Percentiles rank a stretch among this genome's conserved stretches.
phyloP scores from a whole-genome alignment of 352 stramenopile species.

The Phytophthora hibernalis region DNA sequence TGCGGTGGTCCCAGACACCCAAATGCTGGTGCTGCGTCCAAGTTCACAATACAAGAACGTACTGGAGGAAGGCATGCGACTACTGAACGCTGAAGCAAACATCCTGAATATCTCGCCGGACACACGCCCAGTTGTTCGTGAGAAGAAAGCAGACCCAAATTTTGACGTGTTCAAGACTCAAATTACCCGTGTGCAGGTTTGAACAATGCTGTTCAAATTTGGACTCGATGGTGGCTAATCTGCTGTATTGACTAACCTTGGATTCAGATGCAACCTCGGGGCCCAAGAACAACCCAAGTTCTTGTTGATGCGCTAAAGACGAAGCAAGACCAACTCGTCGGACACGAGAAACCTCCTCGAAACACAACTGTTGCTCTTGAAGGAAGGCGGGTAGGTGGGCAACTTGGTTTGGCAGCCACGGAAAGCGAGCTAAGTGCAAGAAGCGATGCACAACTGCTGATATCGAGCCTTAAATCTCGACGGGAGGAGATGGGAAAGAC shows the following conservation, averaged over 20 bases:
- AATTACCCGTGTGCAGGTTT: constrained; percentile 84
- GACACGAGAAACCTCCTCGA: constrained; percentile 62
- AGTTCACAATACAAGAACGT: constrained; percentile 28
- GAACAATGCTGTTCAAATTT: background rate
- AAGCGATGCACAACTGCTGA: constrained; percentile 73
- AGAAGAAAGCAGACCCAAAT: constrained; percentile 40
- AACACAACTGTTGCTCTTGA: constrained; percentile 68
- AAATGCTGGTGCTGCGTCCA: constrained; percentile 53
- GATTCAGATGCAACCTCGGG: constrained; percentile 78
- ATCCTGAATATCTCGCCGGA: constrained; percentile 68
- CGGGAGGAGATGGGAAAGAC: constrained; percentile 80
- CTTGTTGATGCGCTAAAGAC: constrained; percentile 77
- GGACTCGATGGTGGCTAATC: background rate
- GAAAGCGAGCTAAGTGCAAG: constrained; percentile 45
- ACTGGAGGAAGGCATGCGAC: constrained; percentile 59
- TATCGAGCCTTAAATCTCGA: constrained; percentile 77
- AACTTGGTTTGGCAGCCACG: constrained; percentile 18
- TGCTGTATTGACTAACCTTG: background rate
- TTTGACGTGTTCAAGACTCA: constrained; percentile 89
- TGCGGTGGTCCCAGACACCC: constrained; percentile 48
- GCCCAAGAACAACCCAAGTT: constrained; percentile 79
- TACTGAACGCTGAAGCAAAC: constrained; percentile 81
- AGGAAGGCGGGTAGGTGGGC: constrained; percentile 12
- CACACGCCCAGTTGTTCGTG: constrained; percentile 55
- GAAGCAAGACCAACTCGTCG: constrained; percentile 78